phyloP scores from a whole-genome alignment of 345 rosid genomes.

The Lepidium aucheri region DNA sequence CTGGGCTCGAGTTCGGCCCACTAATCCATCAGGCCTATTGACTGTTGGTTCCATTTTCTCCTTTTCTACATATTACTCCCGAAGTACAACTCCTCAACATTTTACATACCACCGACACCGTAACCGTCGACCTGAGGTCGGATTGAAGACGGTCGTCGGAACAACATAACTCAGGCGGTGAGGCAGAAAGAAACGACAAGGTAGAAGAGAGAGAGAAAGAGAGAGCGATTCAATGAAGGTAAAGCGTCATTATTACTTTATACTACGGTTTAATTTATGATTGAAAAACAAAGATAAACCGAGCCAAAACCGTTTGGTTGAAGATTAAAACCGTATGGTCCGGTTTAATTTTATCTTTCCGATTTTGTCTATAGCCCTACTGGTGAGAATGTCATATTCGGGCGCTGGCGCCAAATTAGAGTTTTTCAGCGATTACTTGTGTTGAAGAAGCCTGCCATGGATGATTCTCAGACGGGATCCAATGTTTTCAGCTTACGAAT shows the following conservation, averaged over 20 bases:
- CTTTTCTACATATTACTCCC: neutral
- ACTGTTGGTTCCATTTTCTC: neutral
- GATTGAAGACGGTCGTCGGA: neutral
- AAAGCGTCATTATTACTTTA: neutral
- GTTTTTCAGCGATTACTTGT: neutral
- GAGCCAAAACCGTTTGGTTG: neutral
- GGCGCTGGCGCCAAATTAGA: conserved; percentile 4
- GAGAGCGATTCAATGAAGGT: neutral
- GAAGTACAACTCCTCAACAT: neutral
- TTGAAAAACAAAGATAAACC: neutral
- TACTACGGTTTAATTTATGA: neutral
- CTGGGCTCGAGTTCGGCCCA: neutral
- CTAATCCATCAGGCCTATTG: neutral
- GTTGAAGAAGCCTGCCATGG: conserved; percentile 20
- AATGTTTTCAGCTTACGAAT: conserved; percentile 68
- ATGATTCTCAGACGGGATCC: conserved; percentile 41
- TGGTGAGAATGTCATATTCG: neutral
- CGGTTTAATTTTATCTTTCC: neutral
- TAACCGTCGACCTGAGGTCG: neutral
- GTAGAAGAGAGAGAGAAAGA: neutral
- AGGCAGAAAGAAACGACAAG: neutral
- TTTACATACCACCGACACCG: neutral
- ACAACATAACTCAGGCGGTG: neutral
- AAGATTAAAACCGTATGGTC: neutral
- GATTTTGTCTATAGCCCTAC: neutral